Percentiles rank a stretch among this genome's conserved stretches.
Conservation (phyloP, 2,329 filamentous ascomycete genomes). For the Aspergillus carbonarius region DNA sequence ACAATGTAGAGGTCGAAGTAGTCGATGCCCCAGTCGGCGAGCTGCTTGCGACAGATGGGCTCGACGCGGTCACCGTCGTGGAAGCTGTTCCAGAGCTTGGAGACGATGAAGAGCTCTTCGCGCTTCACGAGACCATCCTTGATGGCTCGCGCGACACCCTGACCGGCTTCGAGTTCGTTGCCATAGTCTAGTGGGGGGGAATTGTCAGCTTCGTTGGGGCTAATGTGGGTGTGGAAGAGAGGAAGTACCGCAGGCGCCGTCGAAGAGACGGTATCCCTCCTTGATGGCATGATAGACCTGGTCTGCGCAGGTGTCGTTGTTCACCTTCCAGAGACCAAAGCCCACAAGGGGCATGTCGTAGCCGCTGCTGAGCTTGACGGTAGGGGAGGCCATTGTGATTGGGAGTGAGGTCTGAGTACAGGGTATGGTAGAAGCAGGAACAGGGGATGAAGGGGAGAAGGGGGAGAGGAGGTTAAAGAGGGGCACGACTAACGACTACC, state of each 20-base stretch:
- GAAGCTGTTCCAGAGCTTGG: constrained; percentile 92
- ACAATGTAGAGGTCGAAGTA: constrained; percentile 90
- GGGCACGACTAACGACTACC: constrained; percentile 1
- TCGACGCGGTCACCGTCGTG: constrained; percentile 76
- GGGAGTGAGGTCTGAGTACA: background rate
- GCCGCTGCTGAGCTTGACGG: constrained; percentile 28
- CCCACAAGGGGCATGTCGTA: constrained; percentile 45
- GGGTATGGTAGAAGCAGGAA: constrained; percentile 1
- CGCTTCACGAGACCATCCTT: constrained; percentile 78
- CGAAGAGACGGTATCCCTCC: constrained; percentile 60
- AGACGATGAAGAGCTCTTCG: constrained; percentile 86
- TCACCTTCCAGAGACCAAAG: constrained; percentile 74
- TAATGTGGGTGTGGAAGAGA: background rate
- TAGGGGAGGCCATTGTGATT: constrained; percentile 16
- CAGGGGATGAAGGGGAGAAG: constrained; percentile 15
- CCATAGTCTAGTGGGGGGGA: constrained; percentile 70
- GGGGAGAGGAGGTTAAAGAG: constrained; percentile 1
- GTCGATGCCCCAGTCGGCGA: constrained; percentile 78
- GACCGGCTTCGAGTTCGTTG: constrained; percentile 75
- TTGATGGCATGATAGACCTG: constrained; percentile 72
- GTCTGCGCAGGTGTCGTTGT: constrained; percentile 69
- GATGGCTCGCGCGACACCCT: constrained; percentile 76
- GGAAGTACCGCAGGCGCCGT: constrained; percentile 57
- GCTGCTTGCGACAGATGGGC: constrained; percentile 72
- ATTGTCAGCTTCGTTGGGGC: background rate